Conservation (phyloP, 2,329 filamentous ascomycete species). For the Dactylonectria estremocensis region DNA sequence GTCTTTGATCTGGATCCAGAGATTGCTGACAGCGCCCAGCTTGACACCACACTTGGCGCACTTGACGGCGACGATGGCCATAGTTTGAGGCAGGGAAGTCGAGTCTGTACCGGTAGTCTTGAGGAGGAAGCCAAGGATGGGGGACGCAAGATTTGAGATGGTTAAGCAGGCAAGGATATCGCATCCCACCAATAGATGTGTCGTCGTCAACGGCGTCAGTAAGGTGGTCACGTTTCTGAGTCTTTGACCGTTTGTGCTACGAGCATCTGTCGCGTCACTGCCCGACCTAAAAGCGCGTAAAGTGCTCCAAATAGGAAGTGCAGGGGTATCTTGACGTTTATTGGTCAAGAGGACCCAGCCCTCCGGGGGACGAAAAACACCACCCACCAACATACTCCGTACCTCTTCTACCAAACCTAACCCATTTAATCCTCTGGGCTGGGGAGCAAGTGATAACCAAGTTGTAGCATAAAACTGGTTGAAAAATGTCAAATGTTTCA, state of each 20-base stretch:
- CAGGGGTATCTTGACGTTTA: conserved; percentile 14
- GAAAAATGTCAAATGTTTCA: too few relatives aligned
- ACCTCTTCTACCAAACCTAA: too few relatives aligned
- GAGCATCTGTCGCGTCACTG: conserved; percentile 29
- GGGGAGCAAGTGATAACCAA: too few relatives aligned
- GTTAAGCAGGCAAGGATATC: conserved; percentile 10
- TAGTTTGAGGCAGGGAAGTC: conserved; percentile 34
- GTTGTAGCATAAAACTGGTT: too few relatives aligned
- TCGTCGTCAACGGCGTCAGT: neutral
- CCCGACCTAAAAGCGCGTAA: conserved; percentile 29
- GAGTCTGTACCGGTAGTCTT: neutral
- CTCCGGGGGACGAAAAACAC: too few relatives aligned
- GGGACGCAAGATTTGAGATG: neutral
- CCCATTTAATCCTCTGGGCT: too few relatives aligned
- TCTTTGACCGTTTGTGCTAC: neutral
- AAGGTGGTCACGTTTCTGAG: conserved; percentile 7
- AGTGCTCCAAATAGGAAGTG: conserved; percentile 18
- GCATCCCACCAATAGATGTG: neutral
- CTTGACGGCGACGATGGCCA: conserved; percentile 55
- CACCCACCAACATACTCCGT: too few relatives aligned
- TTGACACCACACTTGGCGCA: conserved; percentile 53
- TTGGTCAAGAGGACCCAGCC: conserved; percentile 9
- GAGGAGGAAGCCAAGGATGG: neutral
- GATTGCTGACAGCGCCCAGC: conserved; percentile 54
- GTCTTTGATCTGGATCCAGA: conserved; percentile 59